Evolutionary conservation across 2,329 filamentous ascomycete species (phyloP), one percentile per base, ranked within the genome.

Genomic region (Thelonectria rubi): DNA sequence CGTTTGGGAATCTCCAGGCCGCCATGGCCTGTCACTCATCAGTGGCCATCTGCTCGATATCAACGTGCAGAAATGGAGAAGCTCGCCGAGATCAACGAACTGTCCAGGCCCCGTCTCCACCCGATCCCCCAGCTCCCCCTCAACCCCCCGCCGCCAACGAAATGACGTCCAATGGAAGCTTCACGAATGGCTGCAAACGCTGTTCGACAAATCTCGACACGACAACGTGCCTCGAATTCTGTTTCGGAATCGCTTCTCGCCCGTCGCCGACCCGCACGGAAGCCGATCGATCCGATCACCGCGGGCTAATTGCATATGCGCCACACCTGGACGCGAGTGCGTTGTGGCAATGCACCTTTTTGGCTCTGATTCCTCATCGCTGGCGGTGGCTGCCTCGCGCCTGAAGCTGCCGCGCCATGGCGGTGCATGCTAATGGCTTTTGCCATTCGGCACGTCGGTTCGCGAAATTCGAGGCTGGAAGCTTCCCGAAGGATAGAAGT

Each of bases 321-420:
- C 58, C 58, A 61, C 53, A 61, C 52, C 37, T 9, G 53, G 14
- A 52, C 58, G 58, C 58, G 53, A 57, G 34, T 48, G 48, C 48
- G 15, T 42, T 45, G 50, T 49, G 57, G 57, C 43, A 21, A 49
- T 50, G 50, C 54, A 30, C n/a, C 10, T 46, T 14, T 42, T 30
- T 30, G 4, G 32, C 17, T 9, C 17, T 40, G 55, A 50, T 57
- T 57, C 47, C 39, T 42, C 48, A 45, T 58, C 42, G 42, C 11
- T 20, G 4, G 11, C 18, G 42, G 10, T 37, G 34, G 34, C 40
- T 43, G 40, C 40, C 40, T n/a, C 18, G 40, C 5, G 12, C 5
- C 10, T 43, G 18, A 18, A 43, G 12, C 11, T 48, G 24, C 18
- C 17, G 46, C 49, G 54, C 20, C 17, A 34, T 56, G 54, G 54